Evolutionary conservation across 163 green algal genomes (phyloP), one percentile per base, ranked within the genome.

Genomic region (Scenedesmus sp.): DNA sequence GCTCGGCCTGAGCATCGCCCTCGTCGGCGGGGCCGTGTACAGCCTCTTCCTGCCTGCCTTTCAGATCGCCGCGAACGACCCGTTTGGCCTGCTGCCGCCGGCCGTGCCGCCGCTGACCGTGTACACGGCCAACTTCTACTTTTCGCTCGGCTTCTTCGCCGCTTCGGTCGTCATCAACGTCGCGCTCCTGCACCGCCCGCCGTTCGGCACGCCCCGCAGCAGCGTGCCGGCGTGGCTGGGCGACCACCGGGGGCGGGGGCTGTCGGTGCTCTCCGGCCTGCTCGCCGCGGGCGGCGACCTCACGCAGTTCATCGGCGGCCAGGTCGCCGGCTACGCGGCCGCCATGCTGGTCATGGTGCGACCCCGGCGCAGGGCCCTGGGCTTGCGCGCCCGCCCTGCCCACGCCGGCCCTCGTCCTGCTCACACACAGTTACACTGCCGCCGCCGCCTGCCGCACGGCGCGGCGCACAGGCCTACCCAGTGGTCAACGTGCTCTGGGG

Each of bases 291-390:
- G 9, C 56, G 74, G 74, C 1, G 74, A 81, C 36, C 24, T 81
- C n/a, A 72, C 63, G 6, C 74, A 81, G 63, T 81, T 81, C 42
- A 75, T 81, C 2, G 74, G 74, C 18, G 74, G 74, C 11, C 74
- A 81, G 28, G 58, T 51, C 18, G 62, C 63, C 22, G 74, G 74
- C 9, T 81, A 75, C 51, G 74, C 74, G 34, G 74, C 74, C 4
- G 47, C 29, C 10, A 66, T 69, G 63, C 60, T 81, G 31, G 62
- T 81, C 14, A 81, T 81, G 74, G n/a, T n/a, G n/a, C n/a, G n/a
- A n/a, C n/a, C n/a, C n/a, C n/a, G n/a, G n/a, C n/a, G n/a, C n/a
- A n/a, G n/a, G n/a, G n/a, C n/a, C n/a, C n/a, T n/a, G n/a, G n/a
- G n/a, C n/a, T n/a, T n/a, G n/a, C n/a, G n/a, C n/a, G n/a, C n/a